Evolutionary conservation across 78 protist species (phyloP).

Genomic region (Speleostelium caveatum): DNA sequence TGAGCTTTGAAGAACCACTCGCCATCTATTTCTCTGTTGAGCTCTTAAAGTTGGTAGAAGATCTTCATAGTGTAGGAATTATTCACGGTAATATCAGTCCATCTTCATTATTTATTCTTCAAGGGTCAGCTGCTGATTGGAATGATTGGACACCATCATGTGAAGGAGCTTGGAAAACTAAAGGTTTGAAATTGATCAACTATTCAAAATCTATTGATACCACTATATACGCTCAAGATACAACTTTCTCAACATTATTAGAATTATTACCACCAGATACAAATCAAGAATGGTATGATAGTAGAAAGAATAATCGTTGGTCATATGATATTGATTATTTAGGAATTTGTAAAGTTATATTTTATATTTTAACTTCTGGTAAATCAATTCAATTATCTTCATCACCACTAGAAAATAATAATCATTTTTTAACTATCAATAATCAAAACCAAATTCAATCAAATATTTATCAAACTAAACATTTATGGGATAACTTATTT

Average conservation of each 20-base stretch:
- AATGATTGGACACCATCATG: conserved; percentile 42
- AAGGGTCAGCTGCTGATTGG: not conserved
- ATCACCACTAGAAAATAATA: too few species aligned
- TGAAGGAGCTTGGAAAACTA: conserved; percentile 55
- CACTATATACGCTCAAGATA: conserved; percentile 16
- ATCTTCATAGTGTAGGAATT: conserved; percentile 66
- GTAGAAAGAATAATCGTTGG: conserved; percentile 10
- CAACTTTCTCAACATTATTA: not conserved
- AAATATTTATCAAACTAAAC: not conserved
- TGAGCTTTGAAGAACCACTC: conserved; percentile 56
- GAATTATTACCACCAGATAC: not conserved
- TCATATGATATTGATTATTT: conserved; percentile 53
- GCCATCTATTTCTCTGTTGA: conserved; percentile 86
- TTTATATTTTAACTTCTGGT: conserved; percentile 23
- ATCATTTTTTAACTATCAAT: not conserved
- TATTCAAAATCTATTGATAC: conserved; percentile 79
- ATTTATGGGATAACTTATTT: conserved; percentile 16
- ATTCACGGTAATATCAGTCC: conserved; percentile 85
- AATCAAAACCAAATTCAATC: not conserved
- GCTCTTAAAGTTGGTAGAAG: conserved; percentile 43
- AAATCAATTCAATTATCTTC: not conserved
- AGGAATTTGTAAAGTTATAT: conserved; percentile 25
- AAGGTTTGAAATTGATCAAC: conserved; percentile 79
- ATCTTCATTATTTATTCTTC: conserved; percentile 44
- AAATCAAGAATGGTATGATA: not conserved